Conservation (phyloP, 2,329 filamentous ascomycete genomes). For the Fusarium scirpi region DNA sequence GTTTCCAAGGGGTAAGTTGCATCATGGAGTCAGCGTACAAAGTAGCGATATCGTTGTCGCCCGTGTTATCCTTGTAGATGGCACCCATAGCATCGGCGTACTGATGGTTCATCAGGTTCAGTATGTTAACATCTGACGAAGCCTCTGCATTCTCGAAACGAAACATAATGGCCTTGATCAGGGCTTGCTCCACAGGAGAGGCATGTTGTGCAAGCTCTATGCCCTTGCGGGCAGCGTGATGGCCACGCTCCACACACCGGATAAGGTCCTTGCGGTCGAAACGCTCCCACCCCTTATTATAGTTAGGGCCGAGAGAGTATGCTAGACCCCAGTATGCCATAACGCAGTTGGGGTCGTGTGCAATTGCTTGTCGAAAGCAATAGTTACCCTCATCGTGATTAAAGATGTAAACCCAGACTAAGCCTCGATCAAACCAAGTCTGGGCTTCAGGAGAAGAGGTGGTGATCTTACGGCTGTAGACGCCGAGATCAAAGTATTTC, state of each 20-base stretch:
- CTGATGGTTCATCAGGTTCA: conserved; percentile 5
- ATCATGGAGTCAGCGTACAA: conserved; percentile 59
- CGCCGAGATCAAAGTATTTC: background rate
- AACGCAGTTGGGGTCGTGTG: conserved; percentile 63
- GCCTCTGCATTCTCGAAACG: conserved; percentile 64
- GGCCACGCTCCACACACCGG: too few relatives aligned
- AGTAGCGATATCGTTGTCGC: conserved; percentile 55
- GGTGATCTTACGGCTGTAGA: background rate
- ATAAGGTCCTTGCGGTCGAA: conserved; percentile 70
- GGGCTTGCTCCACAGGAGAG: conserved; percentile 58
- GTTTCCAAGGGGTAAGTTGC: conserved; percentile 61
- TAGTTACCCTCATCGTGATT: conserved; percentile 73
- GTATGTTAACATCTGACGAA: conserved; percentile 55
- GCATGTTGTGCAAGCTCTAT: background rate
- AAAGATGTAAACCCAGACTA: conserved; percentile 79
- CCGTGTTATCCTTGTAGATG: conserved; percentile 47
- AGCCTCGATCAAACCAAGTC: conserved; percentile 77
- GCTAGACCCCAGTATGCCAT: conserved; percentile 78
- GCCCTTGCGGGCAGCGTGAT: background rate
- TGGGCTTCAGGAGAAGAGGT: conserved; percentile 51
- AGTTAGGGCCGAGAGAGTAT: conserved; percentile 78
- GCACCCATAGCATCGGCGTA: conserved; percentile 54
- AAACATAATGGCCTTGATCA: conserved; percentile 70
- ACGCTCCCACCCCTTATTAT: conserved; percentile 79
- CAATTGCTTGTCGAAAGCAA: conserved; percentile 69